Evolutionary conservation across 352 stramenopile genomes (phyloP), one percentile per base, ranked within the genome.

Genomic region (Lagenidium giganteum): DNA sequence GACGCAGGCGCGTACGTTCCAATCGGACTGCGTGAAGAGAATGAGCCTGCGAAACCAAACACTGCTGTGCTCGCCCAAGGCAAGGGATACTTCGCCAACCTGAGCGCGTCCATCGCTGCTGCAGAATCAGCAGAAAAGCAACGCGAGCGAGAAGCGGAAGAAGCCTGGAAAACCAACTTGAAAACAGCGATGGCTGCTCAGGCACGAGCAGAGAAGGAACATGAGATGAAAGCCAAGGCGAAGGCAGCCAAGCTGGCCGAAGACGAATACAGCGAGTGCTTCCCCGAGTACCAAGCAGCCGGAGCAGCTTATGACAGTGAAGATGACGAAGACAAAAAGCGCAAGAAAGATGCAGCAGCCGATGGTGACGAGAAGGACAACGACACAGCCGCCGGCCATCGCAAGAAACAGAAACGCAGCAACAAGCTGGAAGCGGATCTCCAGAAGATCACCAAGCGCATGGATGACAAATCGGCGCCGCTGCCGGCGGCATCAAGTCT

Each of bases 381-480:
- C 12, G 53, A 46, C 13, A 49, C 47, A 8, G 61, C 79, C 16
- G 72, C 64, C 14, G 37, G 25, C 5, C 63, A 64, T 21, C 70
- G 72, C 13, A 81, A 81, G 44, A 71, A 83, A 44, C 67, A 86
- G 42, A 85, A 83, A 39, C 66, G 79, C 24, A 66, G 54, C 50
- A 84, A 72, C 57, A 86, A 81, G 45, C 52, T 88, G 9, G 54
- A 71, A 27, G 84, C 67, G 42, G 76, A 86, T 21, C 61, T 88
- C 11, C 66, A 80, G 39, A 86, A 86, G 64, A 82, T 88, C 47
- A 83, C 69, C 47, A 74, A 86, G n/a, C n/a, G n/a, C n/a, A n/a
- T n/a, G n/a, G n/a, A n/a, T n/a, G n/a, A n/a, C n/a, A n/a, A n/a
- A n/a, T n/a, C n/a, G n/a, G n/a, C n/a, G n/a, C n/a, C n/a, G n/a